Conservation (phyloP, 495 filamentous ascomycete genomes). For the Podospora tetraspora region DNA sequence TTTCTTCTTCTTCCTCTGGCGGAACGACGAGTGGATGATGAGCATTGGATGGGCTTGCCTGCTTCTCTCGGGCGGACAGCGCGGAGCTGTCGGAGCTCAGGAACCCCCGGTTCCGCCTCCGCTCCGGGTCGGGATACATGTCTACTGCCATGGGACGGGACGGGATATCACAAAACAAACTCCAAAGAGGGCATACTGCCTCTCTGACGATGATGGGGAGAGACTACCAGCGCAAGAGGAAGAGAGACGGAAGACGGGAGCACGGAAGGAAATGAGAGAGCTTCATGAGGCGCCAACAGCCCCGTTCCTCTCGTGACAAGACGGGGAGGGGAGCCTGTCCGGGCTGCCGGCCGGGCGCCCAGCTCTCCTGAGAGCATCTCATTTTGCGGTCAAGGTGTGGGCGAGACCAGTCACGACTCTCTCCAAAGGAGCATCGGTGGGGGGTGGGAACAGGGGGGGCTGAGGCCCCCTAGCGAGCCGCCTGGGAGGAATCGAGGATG, state of each 20-base stretch:
- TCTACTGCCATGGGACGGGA: constrained; percentile 14
- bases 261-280: background rate
- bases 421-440: background rate
- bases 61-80: constrained; percentile 23
- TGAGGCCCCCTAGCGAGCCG: background rate
- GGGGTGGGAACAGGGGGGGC: background rate
- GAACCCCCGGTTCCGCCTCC: constrained; percentile 28
- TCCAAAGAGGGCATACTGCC: background rate
- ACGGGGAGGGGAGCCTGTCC: background rate
- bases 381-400: background rate
- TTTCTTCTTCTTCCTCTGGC: background rate
- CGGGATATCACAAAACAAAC: background rate
- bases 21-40: background rate
- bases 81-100: constrained; percentile 28
- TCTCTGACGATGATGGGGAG: background rate
- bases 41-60: constrained; percentile 16
- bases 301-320: background rate
- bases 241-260: background rate
- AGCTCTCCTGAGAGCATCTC: background rate
- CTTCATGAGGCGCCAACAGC: background rate
- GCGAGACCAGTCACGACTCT: background rate
- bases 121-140: constrained; percentile 28
- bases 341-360: background rate
- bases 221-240: background rate
- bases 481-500: background rate